Conservation (phyloP, 352 stramenopile species). For the Phytophthora megakarya region DNA sequence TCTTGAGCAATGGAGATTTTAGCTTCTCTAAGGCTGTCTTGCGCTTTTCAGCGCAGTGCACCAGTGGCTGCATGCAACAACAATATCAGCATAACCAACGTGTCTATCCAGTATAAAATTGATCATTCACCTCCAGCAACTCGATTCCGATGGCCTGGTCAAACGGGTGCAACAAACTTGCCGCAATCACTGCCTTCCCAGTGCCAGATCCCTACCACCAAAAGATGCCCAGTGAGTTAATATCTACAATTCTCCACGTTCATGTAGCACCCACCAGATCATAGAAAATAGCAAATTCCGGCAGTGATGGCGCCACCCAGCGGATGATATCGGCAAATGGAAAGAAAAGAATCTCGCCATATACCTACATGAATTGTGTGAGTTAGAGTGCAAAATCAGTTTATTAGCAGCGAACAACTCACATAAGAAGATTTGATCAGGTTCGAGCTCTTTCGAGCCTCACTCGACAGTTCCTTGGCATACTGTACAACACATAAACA, state of each 20-base stretch:
- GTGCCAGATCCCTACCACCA: constrained; percentile 70
- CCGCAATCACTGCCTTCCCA: constrained; percentile 81
- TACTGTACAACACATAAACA: constrained; percentile 52
- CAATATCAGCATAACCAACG: too few relatives aligned
- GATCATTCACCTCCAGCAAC: constrained; percentile 60
- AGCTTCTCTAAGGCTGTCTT: constrained; percentile 56
- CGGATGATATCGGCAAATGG: constrained; percentile 78
- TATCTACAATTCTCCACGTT: neutral
- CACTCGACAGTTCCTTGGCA: constrained; percentile 78
- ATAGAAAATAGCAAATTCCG: constrained; percentile 80
- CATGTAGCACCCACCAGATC: constrained; percentile 56
- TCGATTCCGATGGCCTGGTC: constrained; percentile 87
- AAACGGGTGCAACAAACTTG: constrained; percentile 79
- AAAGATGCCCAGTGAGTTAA: neutral
- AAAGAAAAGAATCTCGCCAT: constrained; percentile 87
- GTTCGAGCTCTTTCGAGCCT: constrained; percentile 80
- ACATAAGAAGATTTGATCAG: constrained; percentile 84
- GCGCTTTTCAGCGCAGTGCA: constrained; percentile 78
- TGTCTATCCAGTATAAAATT: too few relatives aligned
- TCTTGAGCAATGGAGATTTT: constrained; percentile 39
- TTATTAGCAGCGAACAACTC: constrained; percentile 12
- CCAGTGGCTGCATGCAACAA: constrained; percentile 50
- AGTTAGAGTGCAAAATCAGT: neutral
- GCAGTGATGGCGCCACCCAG: constrained; percentile 63
- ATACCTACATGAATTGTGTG: constrained; percentile 54